Conservation (phyloP, 2,329 filamentous ascomycete species). For the Apiospora aurea region DNA sequence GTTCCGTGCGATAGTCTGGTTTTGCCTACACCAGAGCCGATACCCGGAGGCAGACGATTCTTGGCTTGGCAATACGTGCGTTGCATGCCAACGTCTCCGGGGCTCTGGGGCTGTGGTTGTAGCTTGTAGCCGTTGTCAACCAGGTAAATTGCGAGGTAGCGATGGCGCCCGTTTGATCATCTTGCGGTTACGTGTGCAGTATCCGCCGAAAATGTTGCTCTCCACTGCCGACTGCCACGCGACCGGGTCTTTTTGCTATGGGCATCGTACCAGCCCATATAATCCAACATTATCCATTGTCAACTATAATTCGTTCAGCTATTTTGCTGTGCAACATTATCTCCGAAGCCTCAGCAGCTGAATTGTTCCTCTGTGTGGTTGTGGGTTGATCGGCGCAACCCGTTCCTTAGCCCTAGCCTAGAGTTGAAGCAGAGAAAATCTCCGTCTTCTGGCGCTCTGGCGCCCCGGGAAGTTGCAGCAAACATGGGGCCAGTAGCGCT, state of each 20-base stretch:
- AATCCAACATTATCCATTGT: not conserved
- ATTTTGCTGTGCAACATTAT: not conserved
- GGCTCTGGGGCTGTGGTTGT: constrained; percentile 1
- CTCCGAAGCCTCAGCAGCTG: not conserved
- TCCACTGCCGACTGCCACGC: not conserved
- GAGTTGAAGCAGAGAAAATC: not conserved
- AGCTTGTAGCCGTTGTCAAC: no score
- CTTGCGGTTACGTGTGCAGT: constrained; percentile 12
- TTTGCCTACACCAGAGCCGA: not conserved
- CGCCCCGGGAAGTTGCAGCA: not conserved
- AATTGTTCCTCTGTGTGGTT: not conserved
- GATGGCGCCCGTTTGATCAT: constrained; percentile 13
- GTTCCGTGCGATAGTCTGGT: constrained; percentile 13
- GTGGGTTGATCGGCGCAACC: not conserved
- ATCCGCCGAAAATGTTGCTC: not conserved
- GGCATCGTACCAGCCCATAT: not conserved
- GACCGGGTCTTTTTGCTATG: not conserved
- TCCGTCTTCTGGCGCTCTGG: not conserved
- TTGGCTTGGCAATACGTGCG: constrained; percentile 8
- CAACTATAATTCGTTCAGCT: not conserved
- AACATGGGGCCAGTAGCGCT: constrained; percentile 8
- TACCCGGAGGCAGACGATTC: not conserved
- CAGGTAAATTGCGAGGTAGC: constrained; percentile 2
- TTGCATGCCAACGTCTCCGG: constrained; percentile 6
- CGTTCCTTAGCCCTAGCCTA: not conserved